A percentile compares a stretch with the other conserved stretches of the same genome.
Conservation (phyloP, 225 moss, liverwort and hornwort genomes). For the Physcomitrellopsis africana region DNA sequence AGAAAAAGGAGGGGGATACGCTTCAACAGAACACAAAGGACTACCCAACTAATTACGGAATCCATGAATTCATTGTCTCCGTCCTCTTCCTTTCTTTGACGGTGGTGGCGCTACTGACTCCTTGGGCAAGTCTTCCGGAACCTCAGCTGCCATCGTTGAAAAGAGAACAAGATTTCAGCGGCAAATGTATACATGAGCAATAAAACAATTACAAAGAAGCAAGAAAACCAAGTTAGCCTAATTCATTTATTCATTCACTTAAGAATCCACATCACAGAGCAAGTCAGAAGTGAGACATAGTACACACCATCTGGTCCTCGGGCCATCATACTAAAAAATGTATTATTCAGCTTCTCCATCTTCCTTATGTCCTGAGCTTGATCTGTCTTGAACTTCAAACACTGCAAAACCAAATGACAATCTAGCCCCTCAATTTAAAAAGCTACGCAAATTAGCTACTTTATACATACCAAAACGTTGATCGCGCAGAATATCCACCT, state of each 20-base stretch:
- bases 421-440: background rate
- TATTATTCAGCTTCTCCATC: constrained; percentile 88
- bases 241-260: background rate
- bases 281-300: background rate
- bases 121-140: constrained; percentile 68
- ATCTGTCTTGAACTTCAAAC: constrained; percentile 84
- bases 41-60: constrained; percentile 4
- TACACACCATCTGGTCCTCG: constrained; percentile 77
- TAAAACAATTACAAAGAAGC: background rate
- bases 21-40: constrained; percentile 4
- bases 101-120: constrained; percentile 51
- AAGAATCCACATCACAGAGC: background rate
- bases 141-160: constrained; percentile 41
- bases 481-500: background rate
- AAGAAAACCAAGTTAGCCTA: no score
- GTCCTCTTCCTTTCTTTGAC: constrained; percentile 71
- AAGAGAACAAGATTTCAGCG: background rate
- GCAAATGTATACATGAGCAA: background rate
- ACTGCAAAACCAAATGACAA: constrained; percentile 36
- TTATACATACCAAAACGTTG: background rate
- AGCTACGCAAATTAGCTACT: background rate
- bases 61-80: constrained; percentile 53
- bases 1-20: constrained; percentile 19
- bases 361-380: constrained; percentile 81
- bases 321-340: constrained; percentile 79